Conservation (phyloP, 2,329 filamentous ascomycete genomes). For the Endocalyx cinctus region DNA sequence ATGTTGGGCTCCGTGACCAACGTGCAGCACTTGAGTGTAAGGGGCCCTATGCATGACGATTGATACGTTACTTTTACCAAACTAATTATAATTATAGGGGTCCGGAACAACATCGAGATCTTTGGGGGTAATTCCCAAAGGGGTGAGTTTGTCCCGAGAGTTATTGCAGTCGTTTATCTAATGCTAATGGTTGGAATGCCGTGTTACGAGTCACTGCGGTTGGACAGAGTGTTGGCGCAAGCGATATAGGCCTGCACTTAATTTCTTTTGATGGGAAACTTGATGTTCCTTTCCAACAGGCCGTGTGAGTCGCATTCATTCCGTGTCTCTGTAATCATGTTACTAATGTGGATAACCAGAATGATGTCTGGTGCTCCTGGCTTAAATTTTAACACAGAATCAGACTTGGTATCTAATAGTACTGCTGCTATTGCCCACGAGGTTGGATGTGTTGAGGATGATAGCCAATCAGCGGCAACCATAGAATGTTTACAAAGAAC, state of each 20-base stretch:
- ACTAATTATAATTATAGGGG: slow-evolving; percentile 5
- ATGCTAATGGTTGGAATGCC: no score
- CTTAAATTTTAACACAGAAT: slow-evolving; percentile 24
- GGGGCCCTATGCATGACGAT: slow-evolving; percentile 1
- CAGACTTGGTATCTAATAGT: slow-evolving; percentile 18
- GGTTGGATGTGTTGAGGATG: slow-evolving; percentile 10
- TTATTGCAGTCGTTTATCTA: no score
- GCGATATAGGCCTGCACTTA: slow-evolving; percentile 23
- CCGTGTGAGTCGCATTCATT: slow-evolving; percentile 14
- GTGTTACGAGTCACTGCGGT: slow-evolving; percentile 22
- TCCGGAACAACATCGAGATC: slow-evolving; percentile 11
- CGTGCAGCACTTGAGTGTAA: slow-evolving; percentile 27
- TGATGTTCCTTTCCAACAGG: slow-evolving; percentile 24
- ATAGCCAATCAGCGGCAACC: slow-evolving; percentile 11
- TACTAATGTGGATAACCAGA: slow-evolving; percentile 7
- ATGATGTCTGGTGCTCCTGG: slow-evolving; percentile 26
- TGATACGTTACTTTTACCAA: not conserved
- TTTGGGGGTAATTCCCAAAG: slow-evolving; percentile 1
- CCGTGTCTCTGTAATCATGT: not conserved
- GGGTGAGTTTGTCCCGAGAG: slow-evolving; percentile 4
- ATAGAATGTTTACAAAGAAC: slow-evolving; percentile 17
- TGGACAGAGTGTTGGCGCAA: slow-evolving; percentile 26
- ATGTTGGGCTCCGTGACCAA: slow-evolving; percentile 27
- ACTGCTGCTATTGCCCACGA: slow-evolving; percentile 17
- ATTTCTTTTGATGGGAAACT: slow-evolving; percentile 18